These are phyloP conservation scores for Parasitella parasitica DNA, from an alignment of 371 early-diverging fungal genomes.

Conservation along the genomic window DNA sequence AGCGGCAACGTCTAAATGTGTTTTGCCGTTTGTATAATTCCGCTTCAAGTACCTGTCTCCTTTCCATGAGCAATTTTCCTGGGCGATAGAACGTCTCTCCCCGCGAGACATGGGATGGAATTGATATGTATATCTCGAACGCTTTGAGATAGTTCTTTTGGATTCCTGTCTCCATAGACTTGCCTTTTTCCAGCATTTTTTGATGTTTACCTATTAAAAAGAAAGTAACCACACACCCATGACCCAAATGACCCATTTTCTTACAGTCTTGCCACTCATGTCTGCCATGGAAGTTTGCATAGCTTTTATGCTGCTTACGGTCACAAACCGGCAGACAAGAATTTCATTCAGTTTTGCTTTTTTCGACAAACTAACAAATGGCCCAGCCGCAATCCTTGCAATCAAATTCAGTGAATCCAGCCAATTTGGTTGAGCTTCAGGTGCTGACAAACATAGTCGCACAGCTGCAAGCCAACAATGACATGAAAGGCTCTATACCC, in stretches of 20 bases:
- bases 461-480: slow-evolving; percentile 19
- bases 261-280: no score
- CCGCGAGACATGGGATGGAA: neutral
- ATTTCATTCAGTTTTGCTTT: neutral
- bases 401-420: slow-evolving; percentile 24
- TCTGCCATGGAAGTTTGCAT: no score
- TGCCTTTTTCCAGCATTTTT: neutral
- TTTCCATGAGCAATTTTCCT: neutral
- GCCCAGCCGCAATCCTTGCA: slow-evolving; percentile 13
- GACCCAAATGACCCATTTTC: no score
- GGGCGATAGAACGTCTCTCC: neutral
- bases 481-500: slow-evolving; percentile 36
- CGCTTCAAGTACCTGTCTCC: neutral
- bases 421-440: slow-evolving; percentile 32
- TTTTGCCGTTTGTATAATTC: neutral
- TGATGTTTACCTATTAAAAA: no score
- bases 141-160: neutral
- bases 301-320: neutral
- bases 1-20: neutral
- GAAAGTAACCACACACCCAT: no score
- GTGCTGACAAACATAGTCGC: slow-evolving; percentile 24
- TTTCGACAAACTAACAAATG: neutral
- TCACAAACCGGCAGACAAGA: neutral
- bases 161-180: neutral
- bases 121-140: neutral